Evolutionary conservation across 2,329 filamentous ascomycete genomes (phyloP).

Genomic region (Chrysoporthe deuterocubensis): DNA sequence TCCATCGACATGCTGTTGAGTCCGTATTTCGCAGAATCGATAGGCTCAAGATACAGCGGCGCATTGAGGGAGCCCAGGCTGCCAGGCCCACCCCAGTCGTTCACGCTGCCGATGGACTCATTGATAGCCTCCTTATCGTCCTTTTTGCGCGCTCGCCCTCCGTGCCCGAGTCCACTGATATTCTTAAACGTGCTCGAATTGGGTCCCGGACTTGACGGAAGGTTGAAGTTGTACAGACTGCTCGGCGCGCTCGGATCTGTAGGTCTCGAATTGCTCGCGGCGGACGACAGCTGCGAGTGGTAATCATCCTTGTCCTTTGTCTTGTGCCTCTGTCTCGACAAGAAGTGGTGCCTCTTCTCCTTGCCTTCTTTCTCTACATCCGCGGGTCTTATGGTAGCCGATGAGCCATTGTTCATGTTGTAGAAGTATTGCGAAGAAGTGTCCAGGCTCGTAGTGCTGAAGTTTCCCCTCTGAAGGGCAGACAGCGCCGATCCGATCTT

Average conservation of each 20-base stretch:
- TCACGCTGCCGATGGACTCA: constrained; percentile 48
- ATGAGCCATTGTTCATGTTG: constrained; percentile 74
- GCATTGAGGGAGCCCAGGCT: constrained; percentile 52
- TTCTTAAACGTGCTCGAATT: constrained; percentile 75
- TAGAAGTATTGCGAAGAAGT: constrained; percentile 68
- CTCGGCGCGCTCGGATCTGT: constrained; percentile 76
- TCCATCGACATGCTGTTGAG: constrained; percentile 73
- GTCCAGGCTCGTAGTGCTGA: constrained; percentile 75
- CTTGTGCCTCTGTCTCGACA: constrained; percentile 80
- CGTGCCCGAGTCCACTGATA: constrained; percentile 81
- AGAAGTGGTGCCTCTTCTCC: constrained; percentile 78
- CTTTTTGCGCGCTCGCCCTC: constrained; percentile 72
- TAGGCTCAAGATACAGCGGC: constrained; percentile 54
- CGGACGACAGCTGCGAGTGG: constrained; percentile 73
- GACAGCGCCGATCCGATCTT: constrained; percentile 71
- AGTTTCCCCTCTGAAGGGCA: constrained; percentile 67
- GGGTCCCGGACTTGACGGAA: constrained; percentile 72
- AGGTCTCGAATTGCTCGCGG: constrained; percentile 75
- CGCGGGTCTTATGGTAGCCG: constrained; percentile 72
- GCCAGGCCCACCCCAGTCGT: constrained; percentile 58
- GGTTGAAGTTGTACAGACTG: constrained; percentile 78
- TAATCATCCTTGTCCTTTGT: constrained; percentile 74
- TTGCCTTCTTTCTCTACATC: constrained; percentile 69
- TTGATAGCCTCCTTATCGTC: constrained; percentile 67
- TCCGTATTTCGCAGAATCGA: constrained; percentile 63